Percentiles rank a stretch among this genome's conserved stretches.
phyloP scores from a whole-genome alignment of 202 grass and related monocot genomes.

The Thinopyrum obtusiflorum region DNA sequence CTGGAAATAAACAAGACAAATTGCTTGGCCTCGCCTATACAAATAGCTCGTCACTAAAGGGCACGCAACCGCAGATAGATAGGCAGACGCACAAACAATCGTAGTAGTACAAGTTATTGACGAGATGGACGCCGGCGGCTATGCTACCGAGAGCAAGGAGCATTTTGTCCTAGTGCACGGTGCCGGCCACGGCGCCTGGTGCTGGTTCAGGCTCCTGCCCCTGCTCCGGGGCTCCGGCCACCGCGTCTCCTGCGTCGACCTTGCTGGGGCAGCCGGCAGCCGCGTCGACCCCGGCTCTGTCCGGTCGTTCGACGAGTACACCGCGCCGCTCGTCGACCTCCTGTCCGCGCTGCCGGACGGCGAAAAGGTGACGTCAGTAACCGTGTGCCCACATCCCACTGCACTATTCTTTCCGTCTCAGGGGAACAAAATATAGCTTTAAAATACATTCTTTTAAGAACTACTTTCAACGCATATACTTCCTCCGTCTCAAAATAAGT shows the following conservation, averaged over 20 bases:
- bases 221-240: constrained; percentile 30
- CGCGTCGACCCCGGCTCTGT: constrained; percentile 27
- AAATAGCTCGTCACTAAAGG: neutral
- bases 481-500: too few relatives aligned
- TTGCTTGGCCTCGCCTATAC: neutral
- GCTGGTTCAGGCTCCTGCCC: constrained; percentile 47
- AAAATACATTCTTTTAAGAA: neutral
- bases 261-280: constrained; percentile 36
- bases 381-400: neutral
- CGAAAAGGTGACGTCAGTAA: constrained; percentile 32
- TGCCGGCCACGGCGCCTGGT: constrained; percentile 57
- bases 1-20: neutral
- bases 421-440: neutral
- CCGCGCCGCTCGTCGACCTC: constrained; percentile 32
- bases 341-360: constrained; percentile 30
- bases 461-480: too few relatives aligned
- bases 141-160: neutral
- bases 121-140: neutral
- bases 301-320: constrained; percentile 42
- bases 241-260: constrained; percentile 46
- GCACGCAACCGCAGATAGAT: neutral
- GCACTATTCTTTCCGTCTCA: neutral
- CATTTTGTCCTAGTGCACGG: constrained; percentile 58
- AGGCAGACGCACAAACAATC: neutral
- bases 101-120: neutral